Conservation (phyloP, 2,329 filamentous ascomycete genomes). For the Claviceps purpurea region DNA sequence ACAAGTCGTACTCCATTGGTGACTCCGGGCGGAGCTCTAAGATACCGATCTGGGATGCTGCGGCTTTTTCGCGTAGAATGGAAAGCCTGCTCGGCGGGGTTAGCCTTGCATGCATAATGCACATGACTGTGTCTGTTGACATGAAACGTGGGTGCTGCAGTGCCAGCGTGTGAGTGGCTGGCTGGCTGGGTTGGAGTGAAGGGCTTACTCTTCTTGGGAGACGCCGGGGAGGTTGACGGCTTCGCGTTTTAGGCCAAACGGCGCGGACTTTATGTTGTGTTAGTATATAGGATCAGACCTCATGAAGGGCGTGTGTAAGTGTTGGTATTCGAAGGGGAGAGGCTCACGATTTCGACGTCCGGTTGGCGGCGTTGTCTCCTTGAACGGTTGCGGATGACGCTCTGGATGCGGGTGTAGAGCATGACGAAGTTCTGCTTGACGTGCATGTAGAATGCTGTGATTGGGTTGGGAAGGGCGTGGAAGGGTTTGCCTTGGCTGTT, state of each 20-base stretch:
- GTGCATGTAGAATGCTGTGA: slow-evolving; percentile 13
- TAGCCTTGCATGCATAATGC: neutral
- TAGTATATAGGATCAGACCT: neutral
- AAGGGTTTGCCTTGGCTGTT: neutral
- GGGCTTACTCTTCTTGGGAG: slow-evolving; percentile 43
- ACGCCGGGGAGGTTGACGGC: slow-evolving; percentile 39
- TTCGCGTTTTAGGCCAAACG: slow-evolving; percentile 45
- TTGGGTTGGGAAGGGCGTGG: neutral
- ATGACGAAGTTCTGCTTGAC: slow-evolving; percentile 30
- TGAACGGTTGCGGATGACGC: slow-evolving; percentile 23
- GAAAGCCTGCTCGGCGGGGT: slow-evolving; percentile 24
- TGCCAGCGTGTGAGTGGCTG: too few relatives aligned
- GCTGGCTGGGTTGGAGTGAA: neutral
- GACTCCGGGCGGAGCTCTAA: slow-evolving; percentile 16
- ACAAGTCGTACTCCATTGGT: slow-evolving; percentile 2
- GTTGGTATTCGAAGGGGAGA: neutral
- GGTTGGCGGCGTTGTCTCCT: slow-evolving; percentile 29
- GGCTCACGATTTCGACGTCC: slow-evolving; percentile 34
- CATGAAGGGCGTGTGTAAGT: too few relatives aligned
- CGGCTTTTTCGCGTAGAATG: slow-evolving; percentile 38
- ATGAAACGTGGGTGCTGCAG: too few relatives aligned
- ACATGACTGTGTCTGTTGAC: too few relatives aligned
- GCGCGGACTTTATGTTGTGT: slow-evolving; percentile 32
- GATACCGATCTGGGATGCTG: slow-evolving; percentile 34
- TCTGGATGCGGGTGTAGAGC: slow-evolving; percentile 31